Base-by-base conservation (phyloP, 75 land plant genomes). In the Larix kaempferi region DNA sequence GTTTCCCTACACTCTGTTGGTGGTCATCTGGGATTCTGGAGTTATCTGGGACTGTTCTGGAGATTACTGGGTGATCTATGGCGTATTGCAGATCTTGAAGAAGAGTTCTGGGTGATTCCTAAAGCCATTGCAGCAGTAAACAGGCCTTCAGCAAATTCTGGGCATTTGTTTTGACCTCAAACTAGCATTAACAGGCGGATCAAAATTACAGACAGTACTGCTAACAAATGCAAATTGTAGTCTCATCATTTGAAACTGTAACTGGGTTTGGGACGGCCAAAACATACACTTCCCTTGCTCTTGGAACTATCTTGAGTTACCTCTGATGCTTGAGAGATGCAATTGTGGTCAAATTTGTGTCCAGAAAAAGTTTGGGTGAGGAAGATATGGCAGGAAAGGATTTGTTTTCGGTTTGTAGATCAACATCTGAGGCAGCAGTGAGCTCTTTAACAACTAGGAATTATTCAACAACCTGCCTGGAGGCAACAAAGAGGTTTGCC, bases 301-400 rank as follows among this genome's bases (percentile, higher is more conserved):
- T 88, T 13, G 86, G 88, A 83, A 88, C 92, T 41, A 92, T 92
- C 3, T 92, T 92, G 14, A 78, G 89, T 3, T 89, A 90, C 71
- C 90, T 92, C 61, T 82, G 95, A 1, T 89, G 91, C 74, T 77
- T 95, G 76, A 85, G 85, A 73, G 98, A 95, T 84, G 93, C 95
- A 57, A 88, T 93, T 4, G 78, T 29, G 85, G 78, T 33, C 98
- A 95, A 72, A 82, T 91, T 27, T 77, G 33, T 75, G 10, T 82
- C 90, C 16, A 76, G 88, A 15, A 88, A 77, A 77, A 85, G 77
- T 41, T 91, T 95, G 23, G 98, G 98, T 49, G 93, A 93, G 64
- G 89, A 88, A 83, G 93, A 89, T 58, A 21, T 37, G 65, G 65
- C 79, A 41, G 62, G 88, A 87, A 60, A 87, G 86, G 17, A 86